Conservation (phyloP, 371 early-diverging fungal genomes). For the Haplosporangium sp. region DNA sequence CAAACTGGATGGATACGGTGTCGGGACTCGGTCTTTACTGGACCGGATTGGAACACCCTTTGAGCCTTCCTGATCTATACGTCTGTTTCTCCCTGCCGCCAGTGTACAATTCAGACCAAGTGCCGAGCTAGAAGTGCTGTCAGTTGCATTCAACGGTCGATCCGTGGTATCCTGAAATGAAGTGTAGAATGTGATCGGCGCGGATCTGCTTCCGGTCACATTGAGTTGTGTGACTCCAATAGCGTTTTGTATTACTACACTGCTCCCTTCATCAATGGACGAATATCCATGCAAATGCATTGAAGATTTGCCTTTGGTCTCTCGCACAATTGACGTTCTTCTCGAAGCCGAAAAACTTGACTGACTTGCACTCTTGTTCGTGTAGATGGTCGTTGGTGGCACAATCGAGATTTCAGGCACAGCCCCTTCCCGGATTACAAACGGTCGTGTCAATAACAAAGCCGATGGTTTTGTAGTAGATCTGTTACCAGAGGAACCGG, state of each 20-base stretch:
- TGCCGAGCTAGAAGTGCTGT: constrained; percentile 18
- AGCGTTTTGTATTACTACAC: neutral
- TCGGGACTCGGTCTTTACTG: constrained; percentile 22
- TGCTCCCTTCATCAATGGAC: neutral
- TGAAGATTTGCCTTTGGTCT: too few species aligned
- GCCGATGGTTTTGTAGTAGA: neutral
- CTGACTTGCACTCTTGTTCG: neutral
- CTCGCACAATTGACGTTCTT: neutral
- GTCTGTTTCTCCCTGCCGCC: neutral
- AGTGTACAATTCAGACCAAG: constrained; percentile 7
- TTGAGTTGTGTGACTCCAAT: too few species aligned
- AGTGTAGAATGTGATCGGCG: too few species aligned
- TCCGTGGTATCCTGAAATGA: neutral
- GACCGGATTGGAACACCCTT: constrained; percentile 3
- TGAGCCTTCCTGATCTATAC: neutral
- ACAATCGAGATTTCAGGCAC: constrained; percentile 22
- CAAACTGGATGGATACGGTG: constrained; percentile 28
- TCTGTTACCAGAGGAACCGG: neutral
- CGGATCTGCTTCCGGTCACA: too few species aligned
- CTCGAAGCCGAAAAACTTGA: neutral
- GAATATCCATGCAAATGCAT: too few species aligned
- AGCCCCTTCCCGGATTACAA: neutral
- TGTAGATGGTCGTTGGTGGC: constrained; percentile 10
- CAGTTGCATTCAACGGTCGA: constrained; percentile 8
- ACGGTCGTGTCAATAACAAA: constrained; percentile 9